Evolutionary conservation across 805 yeast genomes (phyloP).

Genomic region (Suhomyces vadensis): DNA sequence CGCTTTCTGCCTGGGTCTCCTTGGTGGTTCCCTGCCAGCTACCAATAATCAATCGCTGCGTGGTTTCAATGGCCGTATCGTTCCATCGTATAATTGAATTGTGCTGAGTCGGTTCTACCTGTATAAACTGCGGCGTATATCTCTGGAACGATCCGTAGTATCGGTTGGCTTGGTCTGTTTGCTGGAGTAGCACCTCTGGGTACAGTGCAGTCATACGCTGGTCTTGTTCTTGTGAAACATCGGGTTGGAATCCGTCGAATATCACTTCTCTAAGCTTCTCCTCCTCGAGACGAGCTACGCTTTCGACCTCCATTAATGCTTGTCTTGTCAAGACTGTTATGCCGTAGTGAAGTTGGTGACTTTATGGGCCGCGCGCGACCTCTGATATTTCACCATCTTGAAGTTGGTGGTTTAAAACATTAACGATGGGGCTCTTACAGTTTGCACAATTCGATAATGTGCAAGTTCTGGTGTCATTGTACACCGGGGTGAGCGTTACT

Average conservation of each 20-base stretch:
- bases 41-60: constrained; percentile 22
- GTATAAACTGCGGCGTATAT: constrained; percentile 34
- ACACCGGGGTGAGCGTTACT: constrained; percentile 44
- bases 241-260: neutral
- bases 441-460: constrained; percentile 34
- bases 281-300: neutral
- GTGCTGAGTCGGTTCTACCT: constrained; percentile 11
- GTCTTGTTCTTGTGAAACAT: neutral
- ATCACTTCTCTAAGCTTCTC: neutral
- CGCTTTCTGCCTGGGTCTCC: constrained; percentile 3
- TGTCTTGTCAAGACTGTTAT: too few relatives aligned
- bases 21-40: constrained; percentile 23
- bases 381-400: too few relatives aligned
- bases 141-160: constrained; percentile 36
- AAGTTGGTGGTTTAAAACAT: constrained; percentile 15
- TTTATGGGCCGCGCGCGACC: too few relatives aligned
- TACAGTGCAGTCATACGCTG: constrained; percentile 14
- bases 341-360: too few relatives aligned
- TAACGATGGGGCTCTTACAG: constrained; percentile 45
- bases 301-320: too few relatives aligned
- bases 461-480: constrained; percentile 43
- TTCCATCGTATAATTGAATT: constrained; percentile 31
- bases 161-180: constrained; percentile 27
- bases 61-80: constrained; percentile 25
- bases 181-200: constrained; percentile 38